Base-by-base conservation (phyloP, 2,329 filamentous ascomycete genomes). In the Exophiala spinifera region DNA sequence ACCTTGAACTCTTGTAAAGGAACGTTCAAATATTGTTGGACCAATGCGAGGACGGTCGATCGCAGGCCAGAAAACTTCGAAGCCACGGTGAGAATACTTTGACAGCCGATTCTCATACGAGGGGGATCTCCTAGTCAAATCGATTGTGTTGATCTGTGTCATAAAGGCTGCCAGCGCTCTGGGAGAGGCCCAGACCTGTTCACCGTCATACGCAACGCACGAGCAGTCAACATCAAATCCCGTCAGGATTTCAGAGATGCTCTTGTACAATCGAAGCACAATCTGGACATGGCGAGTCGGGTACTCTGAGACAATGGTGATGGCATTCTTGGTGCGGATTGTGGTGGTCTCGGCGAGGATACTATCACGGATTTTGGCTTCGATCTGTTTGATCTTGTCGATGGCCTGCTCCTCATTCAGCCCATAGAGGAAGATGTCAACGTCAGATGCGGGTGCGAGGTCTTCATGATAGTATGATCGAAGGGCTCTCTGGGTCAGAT, bases 221-320 rank as follows among this genome's bases (percentile, higher is more conserved):
- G 88, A 87, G 67, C 87, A 91, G 67, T 94, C 89, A 46, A 95
- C 89, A 63, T 95, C 90, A 63, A 95, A 95, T 0, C 90, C 90
- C 2, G 89, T 90, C 20, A 95, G 77, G 33, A 95, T 91, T 68
- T 95, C 88, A 1, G 88, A 86, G 43, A 95, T 74, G 0, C 86
- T 91, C 65, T 89, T 89, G 75, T 95, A 95, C 34, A 94, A 83
- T 33, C 89, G 86, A 25, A 95, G 78, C 19, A 95, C 89, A 63
- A 95, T 90, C 77, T 92, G 88, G 3, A 95, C 80, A 67, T 95
- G 89, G 1, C 90, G 84, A 33, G 84, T 89, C 0, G 89, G 90
- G 65, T 94, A 91, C 68, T 92, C 85, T 42, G 86, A 89, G 31
- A 83, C 88, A 65, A 95, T 94, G 0, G 90, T 95, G 53, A 95